These are phyloP conservation scores for Geotrichum europaeum DNA, from an alignment of 1,139 yeast genomes.

Conservation along the genomic window DNA sequence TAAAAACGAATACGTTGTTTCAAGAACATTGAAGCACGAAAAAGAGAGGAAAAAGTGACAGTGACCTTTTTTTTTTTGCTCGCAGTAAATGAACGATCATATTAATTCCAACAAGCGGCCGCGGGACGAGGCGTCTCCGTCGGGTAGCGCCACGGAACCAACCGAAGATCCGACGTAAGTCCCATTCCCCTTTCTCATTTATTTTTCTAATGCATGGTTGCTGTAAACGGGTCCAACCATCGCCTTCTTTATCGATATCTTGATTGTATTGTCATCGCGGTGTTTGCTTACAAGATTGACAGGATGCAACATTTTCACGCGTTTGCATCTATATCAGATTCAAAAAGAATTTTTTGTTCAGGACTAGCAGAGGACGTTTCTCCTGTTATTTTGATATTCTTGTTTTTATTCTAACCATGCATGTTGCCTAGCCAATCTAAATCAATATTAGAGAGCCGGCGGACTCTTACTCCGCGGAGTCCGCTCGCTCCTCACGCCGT, in stretches of 20 bases:
- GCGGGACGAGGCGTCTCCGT: conserved; percentile 14
- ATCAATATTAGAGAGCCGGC: not conserved
- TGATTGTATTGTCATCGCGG: not conserved
- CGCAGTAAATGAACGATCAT: not conserved
- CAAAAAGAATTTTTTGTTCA: not conserved
- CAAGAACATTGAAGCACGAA: no score
- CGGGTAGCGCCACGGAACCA: conserved; percentile 5
- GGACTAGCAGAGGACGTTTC: not conserved
- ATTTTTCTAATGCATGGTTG: not conserved
- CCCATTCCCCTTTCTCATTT: not conserved
- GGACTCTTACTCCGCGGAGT: not conserved
- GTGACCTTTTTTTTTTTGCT: not conserved
- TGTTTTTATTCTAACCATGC: not conserved
- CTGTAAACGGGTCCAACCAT: not conserved
- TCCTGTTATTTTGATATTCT: not conserved
- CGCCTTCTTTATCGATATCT: not conserved
- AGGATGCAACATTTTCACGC: not conserved
- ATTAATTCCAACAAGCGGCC: conserved; percentile 3
- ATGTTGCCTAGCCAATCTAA: not conserved
- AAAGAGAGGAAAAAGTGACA: no score
- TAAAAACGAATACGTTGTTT: no score
- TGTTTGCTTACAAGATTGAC: not conserved
- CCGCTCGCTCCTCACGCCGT: not conserved
- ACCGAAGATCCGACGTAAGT: not conserved
- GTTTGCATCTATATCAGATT: not conserved